Percentiles rank a stretch among this genome's conserved stretches.
These are phyloP conservation scores for Penicillium sp. DNA, from an alignment of 2,329 filamentous ascomycete species.

Conservation along the genomic window DNA sequence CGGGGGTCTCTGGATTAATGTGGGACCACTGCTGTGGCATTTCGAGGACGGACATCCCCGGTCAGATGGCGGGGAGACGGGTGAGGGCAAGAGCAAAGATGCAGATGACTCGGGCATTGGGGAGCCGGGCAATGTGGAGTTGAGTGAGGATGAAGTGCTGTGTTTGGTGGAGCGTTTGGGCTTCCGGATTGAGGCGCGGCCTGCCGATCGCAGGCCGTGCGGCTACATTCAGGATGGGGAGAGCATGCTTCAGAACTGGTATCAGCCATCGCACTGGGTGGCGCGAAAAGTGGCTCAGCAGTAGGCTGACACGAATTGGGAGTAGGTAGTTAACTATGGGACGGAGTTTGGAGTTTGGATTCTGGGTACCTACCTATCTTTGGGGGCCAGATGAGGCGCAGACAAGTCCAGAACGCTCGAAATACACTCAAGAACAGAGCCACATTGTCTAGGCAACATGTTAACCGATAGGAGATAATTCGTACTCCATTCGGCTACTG, in stretches of 20 bases:
- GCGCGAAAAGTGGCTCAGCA: slow-evolving; percentile 66
- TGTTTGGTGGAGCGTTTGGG: slow-evolving; percentile 75
- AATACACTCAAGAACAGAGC: not conserved
- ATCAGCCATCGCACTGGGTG: slow-evolving; percentile 82
- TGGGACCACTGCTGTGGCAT: slow-evolving; percentile 93
- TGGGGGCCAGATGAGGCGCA: slow-evolving; percentile 8
- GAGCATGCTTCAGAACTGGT: slow-evolving; percentile 86
- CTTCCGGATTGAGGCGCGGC: slow-evolving; percentile 72
- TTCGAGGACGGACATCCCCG: slow-evolving; percentile 69
- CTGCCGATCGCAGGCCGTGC: slow-evolving; percentile 61
- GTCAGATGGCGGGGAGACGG: slow-evolving; percentile 27
- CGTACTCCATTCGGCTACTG: not conserved
- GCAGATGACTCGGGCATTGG: slow-evolving; percentile 68
- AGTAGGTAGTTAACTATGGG: not conserved
- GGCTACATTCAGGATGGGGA: slow-evolving; percentile 86
- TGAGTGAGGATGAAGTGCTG: slow-evolving; percentile 87
- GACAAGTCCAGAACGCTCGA: not conserved
- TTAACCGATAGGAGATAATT: not conserved
- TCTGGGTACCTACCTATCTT: not conserved
- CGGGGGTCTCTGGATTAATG: slow-evolving; percentile 84
- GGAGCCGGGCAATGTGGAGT: slow-evolving; percentile 87
- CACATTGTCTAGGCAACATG: not conserved
- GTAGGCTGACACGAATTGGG: not conserved
- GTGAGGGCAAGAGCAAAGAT: slow-evolving; percentile 31
- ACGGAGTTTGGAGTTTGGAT: not conserved